Conservation (phyloP, 495 filamentous ascomycete genomes). For the Daldinia childiae region DNA sequence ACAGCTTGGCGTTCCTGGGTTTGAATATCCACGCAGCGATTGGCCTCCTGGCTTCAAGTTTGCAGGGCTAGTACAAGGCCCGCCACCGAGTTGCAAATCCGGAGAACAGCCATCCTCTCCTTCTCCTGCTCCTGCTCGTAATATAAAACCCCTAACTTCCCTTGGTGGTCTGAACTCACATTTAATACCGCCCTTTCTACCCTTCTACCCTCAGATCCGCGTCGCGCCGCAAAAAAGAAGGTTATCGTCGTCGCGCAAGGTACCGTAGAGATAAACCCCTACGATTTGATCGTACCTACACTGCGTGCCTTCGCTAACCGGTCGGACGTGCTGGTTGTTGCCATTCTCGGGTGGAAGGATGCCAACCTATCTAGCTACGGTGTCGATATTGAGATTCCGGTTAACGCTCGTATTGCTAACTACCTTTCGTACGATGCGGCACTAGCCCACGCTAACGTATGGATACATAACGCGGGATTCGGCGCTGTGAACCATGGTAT, state of each 20-base stretch:
- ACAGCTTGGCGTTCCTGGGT: conserved; percentile 50
- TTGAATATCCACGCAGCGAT: conserved; percentile 51
- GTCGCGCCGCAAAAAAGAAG: conserved; percentile 33
- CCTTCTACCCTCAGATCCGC: conserved; percentile 1
- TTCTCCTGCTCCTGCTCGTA: neutral
- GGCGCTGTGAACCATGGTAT: conserved; percentile 53
- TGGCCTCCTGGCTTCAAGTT: conserved; percentile 47
- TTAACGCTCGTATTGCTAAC: conserved; percentile 47
- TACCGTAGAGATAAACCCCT: conserved; percentile 45
- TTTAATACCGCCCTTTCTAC: conserved; percentile 9
- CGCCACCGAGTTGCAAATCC: conserved; percentile 14
- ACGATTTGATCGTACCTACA: conserved; percentile 50
- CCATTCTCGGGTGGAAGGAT: conserved; percentile 46
- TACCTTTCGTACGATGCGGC: conserved; percentile 51
- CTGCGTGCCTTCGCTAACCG: conserved; percentile 42
- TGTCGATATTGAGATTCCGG: conserved; percentile 21
- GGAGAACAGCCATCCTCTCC: neutral
- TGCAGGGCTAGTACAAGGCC: conserved; percentile 45
- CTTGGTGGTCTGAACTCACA: conserved; percentile 41
- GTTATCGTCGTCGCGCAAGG: conserved; percentile 54
- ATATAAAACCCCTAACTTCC: conserved; percentile 15
- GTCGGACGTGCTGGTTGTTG: conserved; percentile 46
- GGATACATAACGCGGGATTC: conserved; percentile 53
- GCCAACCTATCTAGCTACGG: conserved; percentile 30
- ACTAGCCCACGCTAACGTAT: conserved; percentile 50